phyloP scores from a whole-genome alignment of 495 filamentous ascomycete species.

The Tuber aestivum region DNA sequence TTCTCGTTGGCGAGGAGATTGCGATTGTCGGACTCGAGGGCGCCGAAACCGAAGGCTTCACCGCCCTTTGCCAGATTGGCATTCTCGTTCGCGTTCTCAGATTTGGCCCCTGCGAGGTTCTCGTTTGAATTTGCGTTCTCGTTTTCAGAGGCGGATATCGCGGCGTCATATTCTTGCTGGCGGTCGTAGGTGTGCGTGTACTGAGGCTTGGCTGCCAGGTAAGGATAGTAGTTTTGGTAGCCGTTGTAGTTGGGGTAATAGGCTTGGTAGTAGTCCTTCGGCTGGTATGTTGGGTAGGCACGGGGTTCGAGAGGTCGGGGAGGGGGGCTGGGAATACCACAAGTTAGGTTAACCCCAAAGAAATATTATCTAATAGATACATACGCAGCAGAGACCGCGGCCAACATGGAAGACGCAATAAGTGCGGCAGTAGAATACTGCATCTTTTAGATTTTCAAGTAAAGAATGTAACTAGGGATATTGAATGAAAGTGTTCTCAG shows the following conservation, averaged over 20 bases:
- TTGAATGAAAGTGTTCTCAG: constrained; percentile 7
- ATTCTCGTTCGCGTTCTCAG: constrained; percentile 44
- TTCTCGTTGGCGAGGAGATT: constrained; percentile 43
- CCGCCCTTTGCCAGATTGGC: constrained; percentile 42
- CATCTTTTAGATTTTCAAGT: constrained; percentile 17
- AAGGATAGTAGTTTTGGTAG: constrained; percentile 40
- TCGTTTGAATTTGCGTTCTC: constrained; percentile 43
- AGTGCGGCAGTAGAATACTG: constrained; percentile 34
- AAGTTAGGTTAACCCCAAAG: neutral
- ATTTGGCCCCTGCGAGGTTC: constrained; percentile 42
- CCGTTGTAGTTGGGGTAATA: constrained; percentile 36
- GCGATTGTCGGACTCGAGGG: constrained; percentile 40
- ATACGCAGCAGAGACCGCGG: constrained; percentile 29
- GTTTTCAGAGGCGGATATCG: constrained; percentile 33
- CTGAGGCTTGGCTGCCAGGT: constrained; percentile 26
- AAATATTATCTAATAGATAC: neutral
- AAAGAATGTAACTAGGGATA: constrained; percentile 19
- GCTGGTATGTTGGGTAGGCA: constrained; percentile 11
- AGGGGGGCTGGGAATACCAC: constrained; percentile 12
- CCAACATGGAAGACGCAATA: constrained; percentile 24
- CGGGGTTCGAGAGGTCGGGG: neutral
- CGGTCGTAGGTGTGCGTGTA: constrained; percentile 35
- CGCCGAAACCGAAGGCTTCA: constrained; percentile 42
- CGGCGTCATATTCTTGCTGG: constrained; percentile 32
- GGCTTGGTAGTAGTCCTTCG: constrained; percentile 32